phyloP scores from a whole-genome alignment of 192 early-diverging fungal genomes.

The Coemansia sp. region DNA sequence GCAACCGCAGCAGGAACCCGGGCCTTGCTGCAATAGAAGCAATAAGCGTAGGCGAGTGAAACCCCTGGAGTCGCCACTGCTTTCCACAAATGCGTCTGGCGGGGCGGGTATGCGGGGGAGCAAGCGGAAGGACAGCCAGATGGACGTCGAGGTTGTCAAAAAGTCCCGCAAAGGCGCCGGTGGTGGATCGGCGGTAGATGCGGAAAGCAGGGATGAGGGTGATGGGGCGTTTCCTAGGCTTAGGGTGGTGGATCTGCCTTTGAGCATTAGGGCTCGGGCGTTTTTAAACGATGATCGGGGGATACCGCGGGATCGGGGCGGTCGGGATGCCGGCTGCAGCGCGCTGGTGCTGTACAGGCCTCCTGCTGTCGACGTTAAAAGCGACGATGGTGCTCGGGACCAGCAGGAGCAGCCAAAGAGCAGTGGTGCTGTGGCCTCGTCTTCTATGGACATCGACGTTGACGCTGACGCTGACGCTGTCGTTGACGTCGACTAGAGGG shows the following conservation, averaged over 20 bases:
- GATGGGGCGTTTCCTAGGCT: slow-evolving; percentile 2
- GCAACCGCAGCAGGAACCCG: not conserved
- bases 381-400: not conserved
- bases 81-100: no score
- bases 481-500: no score
- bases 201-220: not conserved
- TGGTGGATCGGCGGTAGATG: not conserved
- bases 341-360: slow-evolving; percentile 27
- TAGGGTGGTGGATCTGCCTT: slow-evolving; percentile 16
- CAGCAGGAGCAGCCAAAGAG: not conserved
- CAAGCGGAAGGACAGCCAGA: not conserved
- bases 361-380: not conserved
- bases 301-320: not conserved
- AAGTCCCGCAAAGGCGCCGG: not conserved
- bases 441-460: slow-evolving; percentile 29
- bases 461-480: no score
- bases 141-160: not conserved
- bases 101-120: not conserved
- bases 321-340: not conserved
- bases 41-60: not conserved
- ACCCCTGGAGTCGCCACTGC: no score
- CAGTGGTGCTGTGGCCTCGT: not conserved
- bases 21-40: not conserved
- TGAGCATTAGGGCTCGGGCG: slow-evolving; percentile 13
- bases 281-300: not conserved